Base-by-base conservation (phyloP, 31 red algal species). In the Porphyra umbilicalis region DNA sequence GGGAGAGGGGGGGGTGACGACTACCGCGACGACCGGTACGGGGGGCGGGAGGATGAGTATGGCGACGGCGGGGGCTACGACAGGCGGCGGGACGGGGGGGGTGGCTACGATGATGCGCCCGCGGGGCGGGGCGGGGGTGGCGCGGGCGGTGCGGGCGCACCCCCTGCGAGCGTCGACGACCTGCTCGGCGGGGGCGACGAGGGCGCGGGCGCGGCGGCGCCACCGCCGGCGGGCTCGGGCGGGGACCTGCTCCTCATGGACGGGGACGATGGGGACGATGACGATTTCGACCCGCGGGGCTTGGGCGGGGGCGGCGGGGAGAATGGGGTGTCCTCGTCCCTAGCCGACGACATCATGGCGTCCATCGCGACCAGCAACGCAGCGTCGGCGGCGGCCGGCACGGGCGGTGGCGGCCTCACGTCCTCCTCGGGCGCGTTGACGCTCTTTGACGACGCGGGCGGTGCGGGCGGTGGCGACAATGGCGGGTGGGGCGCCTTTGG, bases 241-340 rank as follows among this genome's bases (percentile, higher is more conserved):
- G 57, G 57, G 20, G 57, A 71, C 30, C 57, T 71, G 20, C 57
- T 71, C 30, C 57, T 71, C 20, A 71, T 71, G 57, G 57, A 71
- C 57, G 57, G 31, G 16, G 78, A 32, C 30, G 85, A 81, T 30
- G 85, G 80, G 68, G 79, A 87, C 77, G 85, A 87, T 38, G 85
- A 87, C 35, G 83, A 76, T 32, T 87, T 87, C 29, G 77, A 87
- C 76, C 85, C 85, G n/a, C 38, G 85, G 34, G 85, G 85, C 34
- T 35, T 35, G 15, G 85, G 85, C 20, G 57, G 57, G 25, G 57
- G 20, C 16, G 57, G 57, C 57, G n/a, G n/a, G n/a, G 57, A 29
- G 25, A 71, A 18, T 71, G 57, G 57, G 57, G 57, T 71, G 57
- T 71, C 57, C 4, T 25, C 57, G 57, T 71, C 57, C 20, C 20